Evolutionary conservation across 345 rosid genomes (phyloP), one percentile per base, ranked within the genome.

Genomic region (Pugionium dolabratum): DNA sequence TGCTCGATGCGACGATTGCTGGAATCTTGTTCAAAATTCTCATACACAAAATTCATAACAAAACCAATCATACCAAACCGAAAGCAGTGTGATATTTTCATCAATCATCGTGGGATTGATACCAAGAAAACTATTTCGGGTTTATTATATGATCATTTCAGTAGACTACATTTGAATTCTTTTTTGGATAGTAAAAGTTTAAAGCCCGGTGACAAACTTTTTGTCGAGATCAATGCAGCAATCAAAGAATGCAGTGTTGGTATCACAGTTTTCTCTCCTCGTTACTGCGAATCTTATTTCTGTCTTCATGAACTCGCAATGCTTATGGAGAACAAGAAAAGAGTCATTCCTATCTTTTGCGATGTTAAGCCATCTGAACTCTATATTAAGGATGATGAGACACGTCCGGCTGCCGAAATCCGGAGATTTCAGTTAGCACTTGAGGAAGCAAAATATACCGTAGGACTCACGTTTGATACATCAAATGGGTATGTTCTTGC

Each of bases 301-400:
- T 92, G 98, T 35, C 84, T 92, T 10, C 96, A 89, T 7, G 98
- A 92, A 70, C 83, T 93, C 4, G 80, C 96, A 1, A 54, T 83
- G 36, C 18, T 93, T 4, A 84, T 85, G 89, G 90, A 93, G 81
- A 62, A 66, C 4, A 82, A 73, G 73, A 89, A 86, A 69, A 81
- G 81, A 50, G 80, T 87, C 27, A 75, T 93, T 0, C 98, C 97
- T 10, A 85, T 93, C 4, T 93, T 93, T 55, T 89, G 82, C 5
- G 89, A 93, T 32, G 83, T 93, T 8, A 84, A 88, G 63, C 98
- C 97, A 2, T 88, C 98, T 0, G 72, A 86, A 65, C 96, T 93
- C 32, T 64, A 26, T 0, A 82, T 87, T 35, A 58, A 59, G 54
- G 79, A 81, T n/a, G 37, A 81, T 29, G 82, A 79, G 5, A 39